Percentiles rank a stretch among this genome's conserved stretches.
Conservation (phyloP, 345 rosid genomes). For the Balakata baccata region DNA sequence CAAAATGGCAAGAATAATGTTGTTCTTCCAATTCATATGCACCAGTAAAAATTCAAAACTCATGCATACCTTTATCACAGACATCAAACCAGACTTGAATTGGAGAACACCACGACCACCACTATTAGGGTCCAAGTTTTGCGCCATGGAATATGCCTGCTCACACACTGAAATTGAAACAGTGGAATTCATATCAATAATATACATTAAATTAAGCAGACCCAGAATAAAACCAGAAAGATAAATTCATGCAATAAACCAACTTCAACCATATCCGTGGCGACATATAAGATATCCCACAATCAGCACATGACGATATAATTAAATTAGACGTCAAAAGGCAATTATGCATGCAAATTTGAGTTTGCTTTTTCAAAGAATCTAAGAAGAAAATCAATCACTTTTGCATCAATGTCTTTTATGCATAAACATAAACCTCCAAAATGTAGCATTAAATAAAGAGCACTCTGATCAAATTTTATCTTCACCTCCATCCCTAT, state of each 20-base stretch:
- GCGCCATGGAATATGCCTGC: conserved; percentile 95
- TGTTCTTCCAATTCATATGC: background rate
- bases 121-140: conserved; percentile 88
- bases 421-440: background rate
- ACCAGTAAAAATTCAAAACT: background rate
- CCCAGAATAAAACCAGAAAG: background rate
- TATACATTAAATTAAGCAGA: background rate
- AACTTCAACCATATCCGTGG: background rate
- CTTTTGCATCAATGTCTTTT: background rate
- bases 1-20: background rate
- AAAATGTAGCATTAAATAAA: background rate
- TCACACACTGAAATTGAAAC: conserved; percentile 66
- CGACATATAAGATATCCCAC: background rate
- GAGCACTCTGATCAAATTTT: background rate
- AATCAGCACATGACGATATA: background rate
- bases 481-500: background rate
- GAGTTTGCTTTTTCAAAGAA: background rate
- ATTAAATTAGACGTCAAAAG: background rate
- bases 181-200: background rate
- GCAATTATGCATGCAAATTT: background rate
- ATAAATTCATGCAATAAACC: background rate
- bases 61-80: conserved; percentile 72
- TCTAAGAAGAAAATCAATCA: background rate
- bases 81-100: conserved; percentile 97
- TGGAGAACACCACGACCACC: conserved; percentile 98